Base-by-base conservation (phyloP, 2,329 filamentous ascomycete genomes). In the Calonectria honghensis region DNA sequence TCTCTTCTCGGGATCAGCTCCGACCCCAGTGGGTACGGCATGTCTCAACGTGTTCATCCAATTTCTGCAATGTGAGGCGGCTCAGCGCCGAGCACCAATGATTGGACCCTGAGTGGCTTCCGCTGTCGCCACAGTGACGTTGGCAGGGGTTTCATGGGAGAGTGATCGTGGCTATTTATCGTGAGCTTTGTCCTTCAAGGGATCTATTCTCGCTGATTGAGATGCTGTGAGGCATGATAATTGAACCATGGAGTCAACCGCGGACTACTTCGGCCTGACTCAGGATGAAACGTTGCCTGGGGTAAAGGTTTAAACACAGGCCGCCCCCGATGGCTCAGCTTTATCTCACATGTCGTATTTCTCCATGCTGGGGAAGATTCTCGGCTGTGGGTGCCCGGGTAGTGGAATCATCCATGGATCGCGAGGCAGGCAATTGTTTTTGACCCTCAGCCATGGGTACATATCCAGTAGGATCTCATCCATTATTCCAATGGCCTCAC, bases 331-430 rank as follows among this genome's bases (percentile, higher is more conserved):
- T 27, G 35, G 37, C 4, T 41, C 27, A 39, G 57, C 7, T 20
- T 39, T 29, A 29, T 27, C 16, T 41, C 35, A 20, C 54, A 29
- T 18, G 27, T 24, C 35, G n/a, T 27, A 41, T 29, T 63, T 29
- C 14, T 41, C 24, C 32, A 11, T 41, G n/a, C 6, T 20, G 24
- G 57, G 35, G 31, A 61, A 61, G n/a, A 63, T 41, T 16, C 24
- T 63, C n/a, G 9, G 6, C 24, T 63, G 35, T 20, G 37, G 37
- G 35, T 29, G 37, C 14, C 16, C 24, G 27, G 41, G 39, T 37
- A 31, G 37, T 63, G 57, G 35, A 63, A 41, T 63, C 57, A 63
- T 41, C 24, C 57, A 63, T 63, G 57, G 57, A 63, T 63, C 39
- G 27, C 57, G 57, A 63, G 57, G 57, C 57, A 63, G 57, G 57